Percentiles rank a stretch among this genome's conserved stretches.
Evolutionary conservation across 768 basidiomycete species (phyloP).

Genomic region (Boletus edulis): DNA sequence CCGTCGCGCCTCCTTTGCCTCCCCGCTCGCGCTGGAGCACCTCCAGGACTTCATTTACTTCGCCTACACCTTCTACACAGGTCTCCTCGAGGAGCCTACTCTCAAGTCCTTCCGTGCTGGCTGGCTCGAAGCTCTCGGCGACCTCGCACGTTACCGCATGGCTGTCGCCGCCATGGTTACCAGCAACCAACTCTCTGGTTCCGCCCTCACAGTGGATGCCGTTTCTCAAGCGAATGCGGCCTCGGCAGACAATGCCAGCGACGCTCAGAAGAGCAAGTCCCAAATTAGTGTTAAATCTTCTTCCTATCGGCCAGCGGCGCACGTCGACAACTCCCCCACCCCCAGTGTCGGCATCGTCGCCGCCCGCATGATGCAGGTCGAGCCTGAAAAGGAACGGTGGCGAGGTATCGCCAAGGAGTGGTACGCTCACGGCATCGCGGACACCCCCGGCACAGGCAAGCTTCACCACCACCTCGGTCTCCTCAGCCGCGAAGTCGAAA

Average conservation of each 20-base stretch:
- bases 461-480: constrained; percentile 93
- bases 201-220: constrained; percentile 54
- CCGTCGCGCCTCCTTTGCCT: constrained; percentile 75
- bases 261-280: constrained; percentile 38
- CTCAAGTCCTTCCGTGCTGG: constrained; percentile 69
- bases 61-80: constrained; percentile 91
- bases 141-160: constrained; percentile 94
- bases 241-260: constrained; percentile 20
- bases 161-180: constrained; percentile 86
- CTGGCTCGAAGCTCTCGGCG: constrained; percentile 97
- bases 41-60: constrained; percentile 95
- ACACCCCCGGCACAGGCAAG: constrained; percentile 91
- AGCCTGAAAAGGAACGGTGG: constrained; percentile 93
- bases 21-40: constrained; percentile 73
- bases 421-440: constrained; percentile 85
- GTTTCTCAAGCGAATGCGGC: constrained; percentile 44
- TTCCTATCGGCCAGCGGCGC: constrained; percentile 49
- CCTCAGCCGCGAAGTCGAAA: constrained; percentile 78
- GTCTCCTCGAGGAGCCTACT: constrained; percentile 77
- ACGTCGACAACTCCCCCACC: constrained; percentile 62
- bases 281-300: constrained; percentile 27
- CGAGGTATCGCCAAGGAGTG: constrained; percentile 85
- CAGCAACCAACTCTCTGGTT: constrained; percentile 41
- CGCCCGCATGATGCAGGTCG: constrained; percentile 76
- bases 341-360: constrained; percentile 87